phyloP scores from a whole-genome alignment of 148 eudicot species.

The Chenopodium berlandieri region DNA sequence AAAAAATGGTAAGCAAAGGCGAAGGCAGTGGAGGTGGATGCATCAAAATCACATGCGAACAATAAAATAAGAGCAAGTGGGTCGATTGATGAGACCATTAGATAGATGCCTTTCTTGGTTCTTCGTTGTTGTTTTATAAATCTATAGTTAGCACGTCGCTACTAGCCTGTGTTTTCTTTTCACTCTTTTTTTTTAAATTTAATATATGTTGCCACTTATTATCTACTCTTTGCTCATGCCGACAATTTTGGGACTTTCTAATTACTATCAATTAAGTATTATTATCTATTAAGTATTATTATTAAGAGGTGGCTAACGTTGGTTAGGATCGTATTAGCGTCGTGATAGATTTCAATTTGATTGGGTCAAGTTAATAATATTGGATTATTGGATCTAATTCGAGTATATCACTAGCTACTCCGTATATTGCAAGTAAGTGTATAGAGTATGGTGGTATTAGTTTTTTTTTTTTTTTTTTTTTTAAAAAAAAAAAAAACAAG shows the following conservation, averaged over 20 bases:
- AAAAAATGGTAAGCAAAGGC: neutral
- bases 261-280: too few relatives aligned
- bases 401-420: too few relatives aligned
- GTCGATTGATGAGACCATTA: neutral
- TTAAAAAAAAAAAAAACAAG: too few relatives aligned
- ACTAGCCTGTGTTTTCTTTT: neutral
- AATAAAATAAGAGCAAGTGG: conserved; percentile 15
- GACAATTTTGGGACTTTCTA: conserved; percentile 13
- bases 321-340: too few relatives aligned
- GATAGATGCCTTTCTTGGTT: neutral
- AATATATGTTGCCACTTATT: neutral
- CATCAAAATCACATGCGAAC: conserved; percentile 26
- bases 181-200: neutral
- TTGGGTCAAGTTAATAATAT: too few relatives aligned
- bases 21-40: conserved; percentile 18
- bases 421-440: too few relatives aligned
- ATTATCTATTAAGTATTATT: too few relatives aligned
- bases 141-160: conserved; percentile 6
- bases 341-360: too few relatives aligned
- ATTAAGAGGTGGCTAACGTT: too few relatives aligned
- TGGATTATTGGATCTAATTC: too few relatives aligned
- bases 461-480: too few relatives aligned
- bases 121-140: neutral
- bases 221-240: neutral
- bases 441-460: too few relatives aligned